Conservation (phyloP, 1,284 basidiomycete genomes). For the Tilletia caries region DNA sequence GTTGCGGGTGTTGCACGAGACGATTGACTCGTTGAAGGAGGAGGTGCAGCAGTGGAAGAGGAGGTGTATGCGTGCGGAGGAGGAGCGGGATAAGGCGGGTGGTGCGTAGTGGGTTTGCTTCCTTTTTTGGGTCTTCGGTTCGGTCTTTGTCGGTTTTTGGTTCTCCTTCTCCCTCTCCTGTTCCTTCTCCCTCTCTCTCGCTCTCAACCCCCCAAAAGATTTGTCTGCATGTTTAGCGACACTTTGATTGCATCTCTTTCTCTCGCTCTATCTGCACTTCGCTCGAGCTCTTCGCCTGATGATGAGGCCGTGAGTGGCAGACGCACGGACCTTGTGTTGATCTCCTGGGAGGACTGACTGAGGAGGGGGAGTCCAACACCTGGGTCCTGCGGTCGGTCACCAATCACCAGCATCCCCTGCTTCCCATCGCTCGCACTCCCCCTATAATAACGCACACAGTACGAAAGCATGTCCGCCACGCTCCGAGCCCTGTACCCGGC, state of each 20-base stretch:
- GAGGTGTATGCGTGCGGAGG: conserved; percentile 43
- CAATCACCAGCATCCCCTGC: neutral
- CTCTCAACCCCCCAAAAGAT: neutral
- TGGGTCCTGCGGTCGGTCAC: no score
- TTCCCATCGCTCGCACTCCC: neutral
- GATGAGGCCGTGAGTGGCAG: no score
- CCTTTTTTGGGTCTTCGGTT: neutral
- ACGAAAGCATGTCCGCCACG: conserved; percentile 28
- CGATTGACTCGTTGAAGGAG: conserved; percentile 37
- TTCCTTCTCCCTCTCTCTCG: no score
- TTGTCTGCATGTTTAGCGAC: no score
- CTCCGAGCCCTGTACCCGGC: conserved; percentile 25
- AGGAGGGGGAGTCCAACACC: no score
- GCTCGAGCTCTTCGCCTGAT: no score
- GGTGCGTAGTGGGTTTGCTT: neutral
- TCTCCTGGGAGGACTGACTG: no score
- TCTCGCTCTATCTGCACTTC: neutral
- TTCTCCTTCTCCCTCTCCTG: no score
- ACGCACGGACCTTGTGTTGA: no score
- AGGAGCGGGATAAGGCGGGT: conserved; percentile 33
- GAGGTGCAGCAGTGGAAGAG: conserved; percentile 48
- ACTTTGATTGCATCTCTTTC: neutral
- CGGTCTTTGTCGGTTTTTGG: neutral
- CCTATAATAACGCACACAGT: neutral
- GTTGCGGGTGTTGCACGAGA: conserved; percentile 41